A percentile compares a stretch with the other conserved stretches of the same genome.
Conservation (phyloP, 768 basidiomycete genomes). For the Chiua virens region DNA sequence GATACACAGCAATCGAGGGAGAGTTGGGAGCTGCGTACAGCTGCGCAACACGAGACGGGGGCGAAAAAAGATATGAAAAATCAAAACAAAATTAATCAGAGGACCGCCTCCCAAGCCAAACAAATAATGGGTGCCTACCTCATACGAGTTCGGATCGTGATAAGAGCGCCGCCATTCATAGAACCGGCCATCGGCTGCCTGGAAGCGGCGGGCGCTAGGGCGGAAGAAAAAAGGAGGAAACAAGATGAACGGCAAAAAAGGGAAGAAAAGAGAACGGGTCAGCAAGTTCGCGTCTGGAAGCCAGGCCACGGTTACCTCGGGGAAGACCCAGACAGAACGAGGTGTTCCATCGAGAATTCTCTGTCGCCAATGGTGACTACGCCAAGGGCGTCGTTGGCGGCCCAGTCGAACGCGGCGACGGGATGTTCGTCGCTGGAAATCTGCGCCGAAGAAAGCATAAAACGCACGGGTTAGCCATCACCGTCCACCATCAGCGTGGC, state of each 20-base stretch:
- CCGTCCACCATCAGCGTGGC: no score
- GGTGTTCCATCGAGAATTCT: conserved; percentile 59
- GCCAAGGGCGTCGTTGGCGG: conserved; percentile 34
- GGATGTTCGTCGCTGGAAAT: conserved; percentile 45
- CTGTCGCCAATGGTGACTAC: conserved; percentile 52
- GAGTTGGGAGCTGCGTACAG: conserved; percentile 48
- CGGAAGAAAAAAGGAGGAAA: neutral
- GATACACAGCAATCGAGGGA: conserved; percentile 56
- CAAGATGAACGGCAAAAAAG: neutral
- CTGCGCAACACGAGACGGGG: conserved; percentile 28
- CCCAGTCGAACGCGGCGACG: conserved; percentile 56
- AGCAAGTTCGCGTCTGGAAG: neutral
- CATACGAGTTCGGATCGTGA: conserved; percentile 53
- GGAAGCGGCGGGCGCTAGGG: conserved; percentile 59
- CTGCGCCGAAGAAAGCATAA: conserved; percentile 17
- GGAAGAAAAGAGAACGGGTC: neutral
- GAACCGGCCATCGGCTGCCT: conserved; percentile 51
- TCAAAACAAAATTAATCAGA: no score
- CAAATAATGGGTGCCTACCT: conserved; percentile 55
- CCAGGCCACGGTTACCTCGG: conserved; percentile 39
- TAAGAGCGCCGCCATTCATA: conserved; percentile 66
- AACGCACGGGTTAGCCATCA: no score
- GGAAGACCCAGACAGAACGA: conserved; percentile 53
- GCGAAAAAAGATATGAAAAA: conserved; percentile 1
- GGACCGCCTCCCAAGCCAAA: neutral